phyloP scores from a whole-genome alignment of 495 filamentous ascomycete genomes.

The Aspergillus incahuasiensis region DNA sequence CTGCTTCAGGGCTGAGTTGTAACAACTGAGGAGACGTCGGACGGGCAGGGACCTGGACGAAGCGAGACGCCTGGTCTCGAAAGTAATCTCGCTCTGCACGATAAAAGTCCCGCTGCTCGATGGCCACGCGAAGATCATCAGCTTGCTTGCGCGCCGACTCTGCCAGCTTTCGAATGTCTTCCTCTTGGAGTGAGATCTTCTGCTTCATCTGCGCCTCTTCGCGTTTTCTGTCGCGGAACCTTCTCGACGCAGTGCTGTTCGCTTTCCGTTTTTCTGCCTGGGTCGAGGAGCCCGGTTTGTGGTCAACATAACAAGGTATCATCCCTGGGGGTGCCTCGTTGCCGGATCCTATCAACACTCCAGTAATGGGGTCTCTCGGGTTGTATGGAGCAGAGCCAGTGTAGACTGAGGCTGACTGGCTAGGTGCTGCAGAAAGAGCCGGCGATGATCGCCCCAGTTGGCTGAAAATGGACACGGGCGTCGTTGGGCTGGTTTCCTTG shows the following conservation, averaged over 20 bases:
- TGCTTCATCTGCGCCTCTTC: constrained; percentile 74
- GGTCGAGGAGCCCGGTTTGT: constrained; percentile 76
- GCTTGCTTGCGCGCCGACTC: constrained; percentile 53
- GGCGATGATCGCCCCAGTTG: constrained; percentile 48
- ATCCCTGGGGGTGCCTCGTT: constrained; percentile 41
- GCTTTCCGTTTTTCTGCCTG: constrained; percentile 89
- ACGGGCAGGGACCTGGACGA: constrained; percentile 40
- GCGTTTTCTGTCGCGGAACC: constrained; percentile 87
- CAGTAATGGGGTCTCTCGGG: constrained; percentile 26
- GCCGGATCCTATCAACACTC: constrained; percentile 26
- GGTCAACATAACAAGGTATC: constrained; percentile 62
- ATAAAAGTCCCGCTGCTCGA: constrained; percentile 52
- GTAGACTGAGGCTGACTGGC: constrained; percentile 16
- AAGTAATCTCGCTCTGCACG: constrained; percentile 60
- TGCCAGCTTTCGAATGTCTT: constrained; percentile 53
- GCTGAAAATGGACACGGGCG: constrained; percentile 47
- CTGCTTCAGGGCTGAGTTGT: constrained; percentile 8
- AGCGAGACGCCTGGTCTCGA: constrained; percentile 55
- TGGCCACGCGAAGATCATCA: constrained; percentile 51
- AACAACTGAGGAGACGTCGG: constrained; percentile 37
- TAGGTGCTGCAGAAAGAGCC: constrained; percentile 25
- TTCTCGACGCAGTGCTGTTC: constrained; percentile 87
- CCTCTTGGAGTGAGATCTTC: constrained; percentile 52
- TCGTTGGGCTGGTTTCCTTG: constrained; percentile 53
- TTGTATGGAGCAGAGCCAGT: constrained; percentile 22